Evolutionary conservation across 139 green algal species (phyloP), one percentile per base, ranked within the genome.

Genomic region (Chlorella ohadii): DNA sequence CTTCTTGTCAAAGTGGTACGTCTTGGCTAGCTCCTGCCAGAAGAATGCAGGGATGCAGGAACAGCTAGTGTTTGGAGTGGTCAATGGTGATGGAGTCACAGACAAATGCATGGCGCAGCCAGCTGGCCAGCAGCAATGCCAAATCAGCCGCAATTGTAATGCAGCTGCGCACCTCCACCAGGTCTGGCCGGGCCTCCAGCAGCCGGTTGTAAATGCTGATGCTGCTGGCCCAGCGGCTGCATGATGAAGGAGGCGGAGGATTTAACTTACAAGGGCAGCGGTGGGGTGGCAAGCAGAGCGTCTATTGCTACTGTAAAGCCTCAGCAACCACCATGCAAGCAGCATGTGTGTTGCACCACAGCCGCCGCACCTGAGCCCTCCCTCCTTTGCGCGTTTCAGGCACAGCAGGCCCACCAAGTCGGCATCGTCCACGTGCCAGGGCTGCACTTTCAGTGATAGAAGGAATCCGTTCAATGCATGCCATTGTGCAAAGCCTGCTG

Each of bases 141-240:
- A n/a, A n/a, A n/a, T n/a, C 44, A 51, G 44, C 44, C 44, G 44
- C 44, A n/a, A n/a, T 51, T 51, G 7, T 16, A 9, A 51, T 51
- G 44, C 44, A 16, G 44, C 44, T 16, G 44, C 88, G 71, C 27
- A 85, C 81, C n/a, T 81, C 65, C 36, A 86, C 86, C 47, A 91
- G 66, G 51, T 92, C 81, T 20, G 74, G 86, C 66, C 79, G 68
- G 25, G 57, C 34, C 70, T 31, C 75, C 72, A 91, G 64, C 34
- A 93, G 84, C 72, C 89, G 70, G 56, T 94, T 92, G 86, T 92
- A 85, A 5, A 90, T 86, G 7, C 84, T 51, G n/a, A 90, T 78
- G 41, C 38, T 78, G 73, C 65, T 87, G 70, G 78, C 84, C 86
- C 88, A 92, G 67, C 88, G 87, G 72, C 72, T 79, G 72, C 72